Percentiles rank a stretch among this genome's conserved stretches.
Evolutionary conservation across 371 early-diverging fungal species (phyloP).

Genomic region (Mucor racemosus): DNA sequence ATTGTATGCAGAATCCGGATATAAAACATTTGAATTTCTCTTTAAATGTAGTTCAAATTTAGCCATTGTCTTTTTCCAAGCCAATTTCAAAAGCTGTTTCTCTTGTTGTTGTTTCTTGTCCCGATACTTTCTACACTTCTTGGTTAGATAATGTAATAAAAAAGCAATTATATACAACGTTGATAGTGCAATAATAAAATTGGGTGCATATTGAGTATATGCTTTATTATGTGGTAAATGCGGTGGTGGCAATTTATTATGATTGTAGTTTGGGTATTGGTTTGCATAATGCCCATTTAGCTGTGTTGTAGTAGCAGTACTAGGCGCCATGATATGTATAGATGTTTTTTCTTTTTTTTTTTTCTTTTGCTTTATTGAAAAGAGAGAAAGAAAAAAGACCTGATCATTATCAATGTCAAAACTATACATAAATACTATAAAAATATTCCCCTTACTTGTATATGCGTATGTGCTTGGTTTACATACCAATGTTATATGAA

Average conservation of each 20-base stretch:
- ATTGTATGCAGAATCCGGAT: background rate
- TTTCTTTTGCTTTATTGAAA: background rate
- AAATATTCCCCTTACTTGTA: background rate
- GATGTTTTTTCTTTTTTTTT: no score
- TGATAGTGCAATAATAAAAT: constrained; percentile 5
- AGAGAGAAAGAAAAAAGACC: background rate
- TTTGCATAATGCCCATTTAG: constrained; percentile 1
- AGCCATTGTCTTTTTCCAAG: constrained; percentile 9
- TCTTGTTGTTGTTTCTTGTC: constrained; percentile 10
- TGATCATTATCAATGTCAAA: background rate
- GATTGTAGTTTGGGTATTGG: background rate
- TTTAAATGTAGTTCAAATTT: background rate
- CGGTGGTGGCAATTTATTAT: background rate
- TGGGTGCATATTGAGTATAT: constrained; percentile 15
- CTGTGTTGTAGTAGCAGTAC: background rate
- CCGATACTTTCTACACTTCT: background rate
- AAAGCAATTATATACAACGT: constrained; percentile 3
- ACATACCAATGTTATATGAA: constrained; percentile 10
- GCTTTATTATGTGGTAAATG: constrained; percentile 5
- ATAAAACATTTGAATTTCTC: background rate
- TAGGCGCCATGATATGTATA: background rate
- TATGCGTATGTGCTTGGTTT: background rate
- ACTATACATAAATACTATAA: background rate
- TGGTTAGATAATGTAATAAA: background rate
- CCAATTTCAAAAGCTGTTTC: constrained; percentile 6